Base-by-base conservation (phyloP, 805 yeast genomes). In the Zygosaccharomyces kombuchaensis region DNA sequence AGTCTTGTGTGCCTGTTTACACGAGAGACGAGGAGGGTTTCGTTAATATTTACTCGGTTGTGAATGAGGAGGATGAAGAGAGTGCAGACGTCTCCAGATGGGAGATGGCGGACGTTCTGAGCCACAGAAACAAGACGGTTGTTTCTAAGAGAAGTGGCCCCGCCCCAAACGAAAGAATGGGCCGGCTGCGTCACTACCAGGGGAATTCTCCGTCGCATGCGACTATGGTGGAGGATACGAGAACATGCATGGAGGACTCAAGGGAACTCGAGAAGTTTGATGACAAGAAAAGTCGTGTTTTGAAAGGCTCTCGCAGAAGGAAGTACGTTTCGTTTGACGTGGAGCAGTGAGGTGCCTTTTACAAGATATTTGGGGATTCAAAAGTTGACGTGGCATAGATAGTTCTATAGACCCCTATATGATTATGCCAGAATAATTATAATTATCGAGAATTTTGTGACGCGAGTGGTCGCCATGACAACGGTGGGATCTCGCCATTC, bases 261-360 rank as follows among this genome's bases (percentile, higher is more conserved):
- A 34, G 40, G 8, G 52, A 48, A 25, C 51, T 50, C 21, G 48
- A 48, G n/a, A 50, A 39, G 44, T 56, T 37, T 35, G 63, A 58
- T 40, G 62, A 57, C 45, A 59, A 59, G 48, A 43, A 53, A 47
- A 47, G 45, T 36, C 55, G 63, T 29, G 49, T 51, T 37, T 31
- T 43, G 14, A 59, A 59, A 40, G 54, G 55, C 22, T 51, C 51
- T 8, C 52, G 46, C 25, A 48, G 60, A 36, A 49, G 63, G 25
- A 35, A 40, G 31, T 40, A 39, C 35, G 34, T 44, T 29, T 45
- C 39, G 25, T 38, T 19, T n/a, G 41, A 27, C 16, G 27, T 43
- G 34, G 31, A 27, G 23, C 30, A 46, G 17, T 31, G 40, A 21
- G 17, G 17, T 10, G 16, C 9, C 16, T 7, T 4, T 37, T 10